Conservation (phyloP, 208 protist genomes). For the Endotrypanum monterogeii region DNA sequence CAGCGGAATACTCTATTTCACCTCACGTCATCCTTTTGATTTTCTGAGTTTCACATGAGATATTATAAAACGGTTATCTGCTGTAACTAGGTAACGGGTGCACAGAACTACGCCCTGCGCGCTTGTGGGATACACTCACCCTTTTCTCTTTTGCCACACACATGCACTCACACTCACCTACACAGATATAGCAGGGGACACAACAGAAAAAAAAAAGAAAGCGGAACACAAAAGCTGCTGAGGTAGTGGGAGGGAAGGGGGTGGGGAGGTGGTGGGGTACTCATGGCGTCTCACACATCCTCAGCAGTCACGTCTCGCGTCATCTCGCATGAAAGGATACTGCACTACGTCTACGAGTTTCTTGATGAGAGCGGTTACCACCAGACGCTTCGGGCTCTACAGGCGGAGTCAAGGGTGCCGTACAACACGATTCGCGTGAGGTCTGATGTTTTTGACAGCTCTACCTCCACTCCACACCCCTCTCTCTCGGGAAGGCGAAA, state of each 20-base stretch:
- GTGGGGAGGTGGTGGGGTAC: not conserved
- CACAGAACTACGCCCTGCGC: not conserved
- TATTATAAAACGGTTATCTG: no score
- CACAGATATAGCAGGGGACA: no score
- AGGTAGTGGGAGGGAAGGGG: not conserved
- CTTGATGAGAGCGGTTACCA: slow-evolving; percentile 67
- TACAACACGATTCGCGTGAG: slow-evolving; percentile 74
- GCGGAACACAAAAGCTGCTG: no score
- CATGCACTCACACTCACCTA: no score
- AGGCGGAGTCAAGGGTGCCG: slow-evolving; percentile 77
- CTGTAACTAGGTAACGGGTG: no score
- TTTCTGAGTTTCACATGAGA: no score
- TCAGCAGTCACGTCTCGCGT: slow-evolving; percentile 27
- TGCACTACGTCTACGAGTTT: slow-evolving; percentile 75
- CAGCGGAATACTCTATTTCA: no score
- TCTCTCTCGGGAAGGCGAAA: not conserved
- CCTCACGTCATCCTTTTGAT: no score
- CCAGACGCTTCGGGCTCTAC: slow-evolving; percentile 61
- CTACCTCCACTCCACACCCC: not conserved
- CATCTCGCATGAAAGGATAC: slow-evolving; percentile 61
- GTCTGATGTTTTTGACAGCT: not conserved
- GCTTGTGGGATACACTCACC: not conserved
- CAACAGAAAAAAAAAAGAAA: not conserved
- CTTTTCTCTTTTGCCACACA: not conserved
- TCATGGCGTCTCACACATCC: not conserved